Conservation (phyloP, 1,139 yeast species). For the Candida albicans region DNA sequence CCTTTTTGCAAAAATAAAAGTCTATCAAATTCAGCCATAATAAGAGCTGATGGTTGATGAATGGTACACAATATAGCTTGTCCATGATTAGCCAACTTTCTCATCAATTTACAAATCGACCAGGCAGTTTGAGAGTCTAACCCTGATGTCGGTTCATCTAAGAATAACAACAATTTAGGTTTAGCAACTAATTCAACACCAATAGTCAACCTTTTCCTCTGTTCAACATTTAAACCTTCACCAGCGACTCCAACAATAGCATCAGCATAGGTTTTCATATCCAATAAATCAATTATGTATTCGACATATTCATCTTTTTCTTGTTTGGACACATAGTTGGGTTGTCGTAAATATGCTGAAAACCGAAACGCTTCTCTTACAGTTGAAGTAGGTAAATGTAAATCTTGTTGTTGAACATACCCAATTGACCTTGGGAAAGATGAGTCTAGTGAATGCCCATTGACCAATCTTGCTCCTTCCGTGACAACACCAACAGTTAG, state of each 20-base stretch:
- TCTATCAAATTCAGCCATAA: slow-evolving; percentile 34
- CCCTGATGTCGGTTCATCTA: slow-evolving; percentile 41
- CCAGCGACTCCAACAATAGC: slow-evolving; percentile 43
- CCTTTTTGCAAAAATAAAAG: slow-evolving; percentile 39
- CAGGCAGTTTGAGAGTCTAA: slow-evolving; percentile 45
- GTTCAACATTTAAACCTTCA: slow-evolving; percentile 41
- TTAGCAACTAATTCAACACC: slow-evolving; percentile 42
- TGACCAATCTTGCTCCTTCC: slow-evolving; percentile 36
- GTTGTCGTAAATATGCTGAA: slow-evolving; percentile 38
- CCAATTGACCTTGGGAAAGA: slow-evolving; percentile 42
- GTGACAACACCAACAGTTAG: slow-evolving; percentile 35
- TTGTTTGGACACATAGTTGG: slow-evolving; percentile 23
- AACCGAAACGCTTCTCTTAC: slow-evolving; percentile 37
- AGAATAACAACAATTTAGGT: slow-evolving; percentile 35
- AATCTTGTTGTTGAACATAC: slow-evolving; percentile 41
- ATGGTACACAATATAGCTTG: slow-evolving; percentile 44
- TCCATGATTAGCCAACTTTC: slow-evolving; percentile 41
- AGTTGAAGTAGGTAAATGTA: slow-evolving; percentile 35
- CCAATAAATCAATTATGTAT: slow-evolving; percentile 29
- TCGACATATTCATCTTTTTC: slow-evolving; percentile 38
- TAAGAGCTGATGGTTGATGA: slow-evolving; percentile 42
- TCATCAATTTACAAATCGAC: slow-evolving; percentile 42
- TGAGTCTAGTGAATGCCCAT: slow-evolving; percentile 31
- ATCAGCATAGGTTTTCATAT: slow-evolving; percentile 25
- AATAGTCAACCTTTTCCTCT: slow-evolving; percentile 36